phyloP scores from a whole-genome alignment of 2,329 filamentous ascomycete genomes.

The Bipolaris victoriae region DNA sequence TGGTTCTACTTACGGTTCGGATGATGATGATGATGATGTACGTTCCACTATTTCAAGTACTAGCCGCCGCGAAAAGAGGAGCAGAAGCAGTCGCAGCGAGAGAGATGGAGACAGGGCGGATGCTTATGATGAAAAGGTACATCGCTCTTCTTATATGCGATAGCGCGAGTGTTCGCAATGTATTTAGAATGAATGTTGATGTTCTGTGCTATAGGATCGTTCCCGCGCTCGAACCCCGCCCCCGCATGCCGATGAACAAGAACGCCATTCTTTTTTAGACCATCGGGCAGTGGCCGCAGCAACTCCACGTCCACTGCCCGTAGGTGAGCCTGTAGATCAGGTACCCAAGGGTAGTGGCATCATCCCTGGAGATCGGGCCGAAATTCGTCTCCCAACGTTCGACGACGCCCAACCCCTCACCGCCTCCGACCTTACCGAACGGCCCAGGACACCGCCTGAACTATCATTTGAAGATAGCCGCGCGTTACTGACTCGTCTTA shows the following conservation, averaged over 20 bases:
- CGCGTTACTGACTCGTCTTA: constrained; percentile 42
- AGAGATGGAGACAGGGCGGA: constrained; percentile 45
- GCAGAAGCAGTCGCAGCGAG: constrained; percentile 48
- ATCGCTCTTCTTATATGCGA: constrained; percentile 41
- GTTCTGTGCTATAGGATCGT: constrained; percentile 39
- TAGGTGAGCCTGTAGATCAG: constrained; percentile 41
- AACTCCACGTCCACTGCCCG: constrained; percentile 53
- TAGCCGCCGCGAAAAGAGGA: constrained; percentile 51
- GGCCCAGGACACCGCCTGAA: constrained; percentile 40
- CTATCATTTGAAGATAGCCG: constrained; percentile 43
- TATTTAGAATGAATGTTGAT: constrained; percentile 44
- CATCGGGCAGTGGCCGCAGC: constrained; percentile 63
- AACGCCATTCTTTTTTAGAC: constrained; percentile 67
- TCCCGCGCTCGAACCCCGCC: constrained; percentile 34
- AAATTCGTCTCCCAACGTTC: constrained; percentile 36
- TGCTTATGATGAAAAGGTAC: constrained; percentile 47
- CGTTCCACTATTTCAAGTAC: constrained; percentile 45
- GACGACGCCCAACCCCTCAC: constrained; percentile 33
- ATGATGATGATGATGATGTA: constrained; percentile 41
- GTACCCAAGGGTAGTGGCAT: constrained; percentile 34
- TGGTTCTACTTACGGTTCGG: constrained; percentile 48
- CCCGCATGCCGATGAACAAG: constrained; percentile 37
- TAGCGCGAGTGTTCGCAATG: constrained; percentile 32
- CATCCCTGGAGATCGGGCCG: constrained; percentile 43
- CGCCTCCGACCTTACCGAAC: constrained; percentile 29